Evolutionary conservation across 2,329 filamentous ascomycete species (phyloP), one percentile per base, ranked within the genome.

Genomic region (Tolypocladium amazonense): DNA sequence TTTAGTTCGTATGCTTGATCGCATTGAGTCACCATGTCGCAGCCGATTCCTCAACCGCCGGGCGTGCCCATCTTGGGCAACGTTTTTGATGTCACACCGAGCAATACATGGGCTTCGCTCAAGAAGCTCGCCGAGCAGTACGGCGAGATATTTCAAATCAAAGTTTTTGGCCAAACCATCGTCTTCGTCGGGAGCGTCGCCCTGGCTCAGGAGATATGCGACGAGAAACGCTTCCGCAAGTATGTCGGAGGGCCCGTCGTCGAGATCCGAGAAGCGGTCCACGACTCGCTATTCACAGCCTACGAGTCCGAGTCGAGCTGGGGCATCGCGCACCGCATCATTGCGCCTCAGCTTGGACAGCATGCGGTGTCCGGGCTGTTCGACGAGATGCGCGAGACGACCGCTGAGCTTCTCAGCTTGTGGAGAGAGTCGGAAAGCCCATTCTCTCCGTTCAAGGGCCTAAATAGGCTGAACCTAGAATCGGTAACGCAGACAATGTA

Each of bases 391-490:
- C 71, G 76, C n/a, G 74, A 75, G 52, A 76, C 74, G n/a, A 74
- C 79, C 0, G 66, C 69, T 12, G 81, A 84, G 62, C 70, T 86
- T 43, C 67, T 83, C 20, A 66, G 69, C 9, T 77, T 79, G 57
- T 86, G 83, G 83, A 69, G 67, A 45, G 70, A 68, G 0, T 43
- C 64, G 1, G 68, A 68, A n/a, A 74, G 60, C 69, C 70, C 41
- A 70, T 84, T n/a, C n/a, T 69, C 72, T 5, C 74, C 79, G 0
- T 71, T 82, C 12, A 71, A 71, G 11, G 78, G 83, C 56, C 73
- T 86, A 20, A 80, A 83, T 64, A 72, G 79, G 20, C 71, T 84
- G 20, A 80, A 81, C 65, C 74, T 85, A 37, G 81, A 83, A 60
- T 73, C 77, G 3, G 79, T 75, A 2, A 77, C 80, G 3, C 68